Evolutionary conservation across 163 green algal species (phyloP), one percentile per base, ranked within the genome.

Genomic region (Scenedesmus sp.): DNA sequence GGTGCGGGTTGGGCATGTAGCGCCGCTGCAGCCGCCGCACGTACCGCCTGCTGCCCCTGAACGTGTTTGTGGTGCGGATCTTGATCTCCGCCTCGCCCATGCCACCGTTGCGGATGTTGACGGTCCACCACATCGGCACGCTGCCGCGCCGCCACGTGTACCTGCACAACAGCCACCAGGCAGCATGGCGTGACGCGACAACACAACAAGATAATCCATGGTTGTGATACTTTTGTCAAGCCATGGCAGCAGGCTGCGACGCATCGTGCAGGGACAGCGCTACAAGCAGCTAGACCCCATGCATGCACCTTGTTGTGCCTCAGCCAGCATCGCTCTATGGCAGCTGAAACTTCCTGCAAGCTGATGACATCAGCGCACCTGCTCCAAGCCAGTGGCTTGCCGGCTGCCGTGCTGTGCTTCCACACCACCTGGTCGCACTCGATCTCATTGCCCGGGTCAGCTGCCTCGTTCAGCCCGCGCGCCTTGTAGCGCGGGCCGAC

Each of bases 91-190:
- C 97, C 90, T 99, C 97, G 2, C 96, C 96, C 53, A 99, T 95
- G 22, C 96, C 96, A 40, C 96, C 96, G 70, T 96, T 97, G 80
- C 97, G 97, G 46, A 99, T 97, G 79, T 97, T 96, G 59, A 99
- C 97, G 9, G 95, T 96, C 98, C 98, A 99, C 95, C 98, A 98
- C 87, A 99, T 98, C 56, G 98, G 98, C 68, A 99, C 98, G 40
- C 97, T 99, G 73, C 98, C 98, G 3, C 98, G 94, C 61, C 98
- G 95, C 98, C 98, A 99, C 13, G 97, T 93, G 90, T 98, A 98
- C 90, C 92, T 98, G 96, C 3, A n/a, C 20, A 24, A 7, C 40
- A 42, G n/a, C n/a, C n/a, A n/a, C n/a, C n/a, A n/a, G n/a, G n/a
- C 24, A 49, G 73, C 83, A 80, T 37, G n/a, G 70, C 22, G 20